Evolutionary conservation across 352 stramenopile genomes (phyloP).

Genomic region (Phytophthora boehmeriae): DNA sequence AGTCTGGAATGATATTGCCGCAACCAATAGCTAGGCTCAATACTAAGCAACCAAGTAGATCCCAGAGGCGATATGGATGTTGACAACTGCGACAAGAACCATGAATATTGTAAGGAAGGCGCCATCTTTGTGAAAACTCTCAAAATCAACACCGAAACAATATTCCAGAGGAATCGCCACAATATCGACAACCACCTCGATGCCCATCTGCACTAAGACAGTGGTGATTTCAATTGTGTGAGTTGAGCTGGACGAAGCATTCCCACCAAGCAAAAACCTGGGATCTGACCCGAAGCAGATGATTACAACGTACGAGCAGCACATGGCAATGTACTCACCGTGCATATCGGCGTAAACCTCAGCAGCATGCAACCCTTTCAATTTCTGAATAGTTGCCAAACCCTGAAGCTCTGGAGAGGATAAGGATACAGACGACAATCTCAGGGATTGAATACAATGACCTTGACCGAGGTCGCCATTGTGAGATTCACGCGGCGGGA

Average conservation of each 20-base stretch:
- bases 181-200: conserved; percentile 34
- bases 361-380: conserved; percentile 36
- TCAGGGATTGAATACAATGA: conserved; percentile 5
- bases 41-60: conserved; percentile 7
- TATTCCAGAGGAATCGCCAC: conserved; percentile 32
- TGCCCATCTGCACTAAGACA: conserved; percentile 27
- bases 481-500: conserved; percentile 10
- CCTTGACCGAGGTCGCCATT: neutral
- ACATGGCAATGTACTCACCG: conserved; percentile 56
- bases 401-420: conserved; percentile 16
- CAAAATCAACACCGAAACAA: conserved; percentile 18
- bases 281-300: conserved; percentile 26
- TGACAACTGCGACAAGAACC: conserved; percentile 27
- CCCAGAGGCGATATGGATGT: conserved; percentile 25
- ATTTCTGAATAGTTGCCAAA: conserved; percentile 24
- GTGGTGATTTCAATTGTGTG: conserved; percentile 21
- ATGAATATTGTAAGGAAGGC: conserved; percentile 36
- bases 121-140: conserved; percentile 32
- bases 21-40: neutral
- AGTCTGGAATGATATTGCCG: neutral
- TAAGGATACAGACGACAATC: conserved; percentile 3
- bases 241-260: conserved; percentile 9
- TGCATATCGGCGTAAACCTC: conserved; percentile 61
- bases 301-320: conserved; percentile 31
- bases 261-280: conserved; percentile 17